Evolutionary conservation across 768 basidiomycete species (phyloP).

Genomic region (Psilocybe sp.): DNA sequence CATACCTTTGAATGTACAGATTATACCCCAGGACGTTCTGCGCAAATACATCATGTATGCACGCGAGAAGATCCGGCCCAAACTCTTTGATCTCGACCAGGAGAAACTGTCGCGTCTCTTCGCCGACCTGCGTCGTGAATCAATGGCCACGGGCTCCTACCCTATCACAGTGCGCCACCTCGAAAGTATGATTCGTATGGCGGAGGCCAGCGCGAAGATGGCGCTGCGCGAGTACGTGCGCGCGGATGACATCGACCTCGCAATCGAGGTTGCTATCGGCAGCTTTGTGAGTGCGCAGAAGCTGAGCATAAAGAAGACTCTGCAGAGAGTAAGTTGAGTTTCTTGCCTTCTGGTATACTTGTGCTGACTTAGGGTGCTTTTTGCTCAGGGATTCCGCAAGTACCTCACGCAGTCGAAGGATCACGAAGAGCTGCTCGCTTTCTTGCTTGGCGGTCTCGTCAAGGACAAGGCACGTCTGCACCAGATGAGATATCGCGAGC

Average conservation of each 20-base stretch:
- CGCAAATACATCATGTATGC: conserved; percentile 99
- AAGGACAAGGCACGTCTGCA: conserved; percentile 90
- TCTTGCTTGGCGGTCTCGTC: conserved; percentile 89
- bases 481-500: conserved; percentile 71
- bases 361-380: conserved; percentile 4
- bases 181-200: conserved; percentile 99
- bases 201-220: conserved; percentile 99
- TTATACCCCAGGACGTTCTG: conserved; percentile 94
- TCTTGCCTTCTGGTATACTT: background rate
- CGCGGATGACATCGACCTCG: conserved; percentile 93
- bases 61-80: conserved; percentile 87
- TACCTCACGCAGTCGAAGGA: conserved; percentile 95
- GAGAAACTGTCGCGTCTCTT: conserved; percentile 94
- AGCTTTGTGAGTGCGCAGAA: conserved; percentile 98
- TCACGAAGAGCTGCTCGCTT: conserved; percentile 92
- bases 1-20: conserved; percentile 40
- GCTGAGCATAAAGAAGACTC: conserved; percentile 96
- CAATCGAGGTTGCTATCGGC: conserved; percentile 91
- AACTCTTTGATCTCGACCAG: conserved; percentile 92
- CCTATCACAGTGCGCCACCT: conserved; percentile 97
- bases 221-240: conserved; percentile 94
- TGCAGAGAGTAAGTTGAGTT: conserved; percentile 73
- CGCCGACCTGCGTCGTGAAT: conserved; percentile 93
- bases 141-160: conserved; percentile 95
- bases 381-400: conserved; percentile 84